These are phyloP conservation scores for Irpex sp. DNA, from an alignment of 1,284 basidiomycete species.

Conservation along the genomic window DNA sequence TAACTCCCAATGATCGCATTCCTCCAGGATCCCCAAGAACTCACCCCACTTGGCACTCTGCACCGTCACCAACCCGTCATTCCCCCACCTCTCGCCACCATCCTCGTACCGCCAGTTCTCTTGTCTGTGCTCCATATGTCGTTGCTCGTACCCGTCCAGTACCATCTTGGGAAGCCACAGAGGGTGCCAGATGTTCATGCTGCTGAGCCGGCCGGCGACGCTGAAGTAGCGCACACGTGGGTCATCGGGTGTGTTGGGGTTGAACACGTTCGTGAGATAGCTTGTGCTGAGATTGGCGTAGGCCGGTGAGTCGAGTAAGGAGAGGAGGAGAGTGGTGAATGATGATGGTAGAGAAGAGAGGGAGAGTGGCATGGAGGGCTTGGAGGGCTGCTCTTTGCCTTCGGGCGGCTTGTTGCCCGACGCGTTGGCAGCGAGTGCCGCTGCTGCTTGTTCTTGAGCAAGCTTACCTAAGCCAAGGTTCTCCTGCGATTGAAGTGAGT, in stretches of 20 bases:
- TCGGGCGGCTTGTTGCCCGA: constrained; percentile 1
- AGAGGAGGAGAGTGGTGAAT: constrained; percentile 87
- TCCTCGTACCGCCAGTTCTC: constrained; percentile 16
- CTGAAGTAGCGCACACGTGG: constrained; percentile 89
- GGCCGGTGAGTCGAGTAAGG: constrained; percentile 93
- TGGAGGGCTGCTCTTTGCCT: constrained; percentile 22
- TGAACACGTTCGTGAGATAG: constrained; percentile 86
- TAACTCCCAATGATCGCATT: constrained; percentile 96
- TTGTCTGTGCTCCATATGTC: constrained; percentile 38
- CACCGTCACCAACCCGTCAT: constrained; percentile 92
- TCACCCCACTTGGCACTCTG: constrained; percentile 91
- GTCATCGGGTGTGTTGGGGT: constrained; percentile 86
- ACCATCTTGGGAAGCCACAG: constrained; percentile 97
- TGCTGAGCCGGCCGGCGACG: constrained; percentile 75
- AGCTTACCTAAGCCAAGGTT: constrained; percentile 83
- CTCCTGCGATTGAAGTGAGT: constrained; percentile 40
- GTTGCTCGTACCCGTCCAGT: constrained; percentile 75
- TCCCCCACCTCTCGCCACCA: constrained; percentile 67
- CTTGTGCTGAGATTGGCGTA: constrained; percentile 92
- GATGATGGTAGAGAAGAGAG: constrained; percentile 69
- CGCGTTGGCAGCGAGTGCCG: neutral
- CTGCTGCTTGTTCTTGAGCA: constrained; percentile 31
- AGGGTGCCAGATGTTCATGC: constrained; percentile 86
- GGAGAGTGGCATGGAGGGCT: constrained; percentile 33
- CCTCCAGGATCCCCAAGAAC: constrained; percentile 87